These are phyloP conservation scores for Tolypocladium nubicola DNA, from an alignment of 2,329 filamentous ascomycete genomes.

Conservation along the genomic window DNA sequence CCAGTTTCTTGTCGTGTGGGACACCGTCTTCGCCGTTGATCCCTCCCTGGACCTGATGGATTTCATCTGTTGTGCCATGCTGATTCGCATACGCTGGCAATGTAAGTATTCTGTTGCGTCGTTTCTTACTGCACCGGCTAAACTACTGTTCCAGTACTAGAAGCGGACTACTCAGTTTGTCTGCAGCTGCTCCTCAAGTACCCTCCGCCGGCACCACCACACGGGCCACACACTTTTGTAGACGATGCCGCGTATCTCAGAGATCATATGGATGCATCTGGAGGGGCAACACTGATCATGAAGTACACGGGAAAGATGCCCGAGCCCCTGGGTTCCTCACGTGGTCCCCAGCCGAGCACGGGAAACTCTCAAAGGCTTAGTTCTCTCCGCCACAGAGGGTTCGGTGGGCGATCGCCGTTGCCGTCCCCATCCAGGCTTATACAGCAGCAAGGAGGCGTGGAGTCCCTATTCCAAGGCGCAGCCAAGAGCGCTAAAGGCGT, in stretches of 20 bases:
- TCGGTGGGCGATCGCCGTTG: slow-evolving; percentile 33
- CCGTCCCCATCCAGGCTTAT: slow-evolving; percentile 37
- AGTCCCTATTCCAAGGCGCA: slow-evolving; percentile 64
- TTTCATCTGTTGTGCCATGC: slow-evolving; percentile 86
- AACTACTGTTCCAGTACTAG: slow-evolving; percentile 47
- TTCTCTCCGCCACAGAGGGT: slow-evolving; percentile 28
- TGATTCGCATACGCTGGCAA: slow-evolving; percentile 84
- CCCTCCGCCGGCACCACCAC: slow-evolving; percentile 50
- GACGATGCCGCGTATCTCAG: slow-evolving; percentile 72
- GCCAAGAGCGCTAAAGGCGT: slow-evolving; percentile 68
- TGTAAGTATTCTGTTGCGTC: slow-evolving; percentile 39
- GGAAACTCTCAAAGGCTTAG: slow-evolving; percentile 22
- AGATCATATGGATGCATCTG: slow-evolving; percentile 50
- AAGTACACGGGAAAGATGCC: slow-evolving; percentile 58
- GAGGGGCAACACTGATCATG: slow-evolving; percentile 54
- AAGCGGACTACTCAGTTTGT: slow-evolving; percentile 79
- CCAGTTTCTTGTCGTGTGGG: slow-evolving; percentile 78
- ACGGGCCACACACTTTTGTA: slow-evolving; percentile 69
- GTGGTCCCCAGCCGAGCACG: slow-evolving; percentile 15
- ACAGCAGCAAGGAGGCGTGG: slow-evolving; percentile 51
- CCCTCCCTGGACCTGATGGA: slow-evolving; percentile 72
- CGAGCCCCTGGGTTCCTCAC: background rate
- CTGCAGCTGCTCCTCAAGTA: slow-evolving; percentile 78
- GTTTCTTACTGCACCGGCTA: slow-evolving; percentile 11
- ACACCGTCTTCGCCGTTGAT: slow-evolving; percentile 81